phyloP scores from a whole-genome alignment of 192 early-diverging fungal genomes.

The Allomyces arbusculus region DNA sequence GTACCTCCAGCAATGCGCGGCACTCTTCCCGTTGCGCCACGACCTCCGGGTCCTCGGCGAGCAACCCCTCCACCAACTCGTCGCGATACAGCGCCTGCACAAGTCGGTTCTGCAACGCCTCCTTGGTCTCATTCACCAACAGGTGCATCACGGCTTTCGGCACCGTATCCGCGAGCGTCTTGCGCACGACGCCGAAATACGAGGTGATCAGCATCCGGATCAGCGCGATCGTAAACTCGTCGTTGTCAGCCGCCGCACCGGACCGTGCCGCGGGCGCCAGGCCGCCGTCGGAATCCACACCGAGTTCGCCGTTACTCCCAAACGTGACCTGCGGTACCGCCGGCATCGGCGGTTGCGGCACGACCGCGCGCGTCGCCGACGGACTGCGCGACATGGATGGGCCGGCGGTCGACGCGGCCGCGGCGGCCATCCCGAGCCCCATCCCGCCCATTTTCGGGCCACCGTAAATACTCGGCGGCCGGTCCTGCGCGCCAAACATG shows the following conservation, averaged over 20 bases:
- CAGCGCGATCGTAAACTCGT: neutral
- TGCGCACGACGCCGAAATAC: conserved; percentile 60
- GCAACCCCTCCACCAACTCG: conserved; percentile 39
- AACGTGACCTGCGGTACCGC: no score
- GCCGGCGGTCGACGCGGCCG: no score
- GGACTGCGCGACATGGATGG: no score
- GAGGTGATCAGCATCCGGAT: conserved; percentile 34
- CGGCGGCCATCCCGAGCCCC: no score
- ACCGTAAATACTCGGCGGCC: neutral
- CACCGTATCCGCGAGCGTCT: conserved; percentile 57
- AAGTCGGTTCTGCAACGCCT: conserved; percentile 52
- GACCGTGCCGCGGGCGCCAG: no score
- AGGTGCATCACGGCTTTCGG: conserved; percentile 70
- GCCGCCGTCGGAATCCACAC: no score
- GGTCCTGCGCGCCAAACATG: neutral
- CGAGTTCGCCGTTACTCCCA: no score
- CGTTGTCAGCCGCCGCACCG: neutral
- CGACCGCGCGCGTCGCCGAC: no score
- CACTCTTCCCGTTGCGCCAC: conserved; percentile 52
- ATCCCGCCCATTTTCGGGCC: no score
- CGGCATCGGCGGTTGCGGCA: no score
- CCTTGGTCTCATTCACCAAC: conserved; percentile 51
- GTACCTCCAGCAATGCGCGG: conserved; percentile 40
- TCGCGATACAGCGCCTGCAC: conserved; percentile 56
- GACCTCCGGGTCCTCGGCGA: conserved; percentile 54